Evolutionary conservation across 2,329 filamentous ascomycete species (phyloP).

Genomic region (Ustulina deusta): DNA sequence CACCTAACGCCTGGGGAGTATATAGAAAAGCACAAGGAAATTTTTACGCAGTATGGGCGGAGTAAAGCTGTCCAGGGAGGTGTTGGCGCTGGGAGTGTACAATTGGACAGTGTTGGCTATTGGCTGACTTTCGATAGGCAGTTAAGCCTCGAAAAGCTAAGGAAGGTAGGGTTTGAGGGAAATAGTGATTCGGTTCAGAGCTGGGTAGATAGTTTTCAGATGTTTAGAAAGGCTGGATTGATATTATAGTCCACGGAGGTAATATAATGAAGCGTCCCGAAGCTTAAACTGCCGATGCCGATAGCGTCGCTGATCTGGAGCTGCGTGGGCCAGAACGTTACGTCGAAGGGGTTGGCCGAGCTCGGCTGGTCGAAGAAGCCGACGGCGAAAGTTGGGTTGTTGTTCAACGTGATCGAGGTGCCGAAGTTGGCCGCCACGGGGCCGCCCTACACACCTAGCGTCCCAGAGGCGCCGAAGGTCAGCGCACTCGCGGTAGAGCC

Average conservation of each 20-base stretch:
- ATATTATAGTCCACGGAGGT: slow-evolving; percentile 52
- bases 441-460: too few species aligned
- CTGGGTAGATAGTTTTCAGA: slow-evolving; percentile 59
- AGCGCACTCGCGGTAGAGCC: too few species aligned
- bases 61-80: slow-evolving; percentile 48
- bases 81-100: slow-evolving; percentile 53
- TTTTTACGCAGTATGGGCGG: slow-evolving; percentile 48
- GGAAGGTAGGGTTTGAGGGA: slow-evolving; percentile 55
- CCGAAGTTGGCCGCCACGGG: too few species aligned
- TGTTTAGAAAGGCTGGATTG: slow-evolving; percentile 56
- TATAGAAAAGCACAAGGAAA: slow-evolving; percentile 46
- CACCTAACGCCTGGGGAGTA: slow-evolving; percentile 49
- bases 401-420: too few species aligned
- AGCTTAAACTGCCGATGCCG: too few species aligned
- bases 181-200: slow-evolving; percentile 54
- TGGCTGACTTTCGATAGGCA: slow-evolving; percentile 63
- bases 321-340: too few species aligned
- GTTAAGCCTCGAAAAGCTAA: slow-evolving; percentile 57
- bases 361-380: too few species aligned
- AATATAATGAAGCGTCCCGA: too few species aligned
- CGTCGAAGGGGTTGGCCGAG: too few species aligned
- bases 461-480: too few species aligned
- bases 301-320: too few species aligned
- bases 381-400: too few species aligned
- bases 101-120: slow-evolving; percentile 59